Evolutionary conservation across 2,329 filamentous ascomycete genomes (phyloP), one percentile per base, ranked within the genome.

Genomic region (Claviceps citrina): DNA sequence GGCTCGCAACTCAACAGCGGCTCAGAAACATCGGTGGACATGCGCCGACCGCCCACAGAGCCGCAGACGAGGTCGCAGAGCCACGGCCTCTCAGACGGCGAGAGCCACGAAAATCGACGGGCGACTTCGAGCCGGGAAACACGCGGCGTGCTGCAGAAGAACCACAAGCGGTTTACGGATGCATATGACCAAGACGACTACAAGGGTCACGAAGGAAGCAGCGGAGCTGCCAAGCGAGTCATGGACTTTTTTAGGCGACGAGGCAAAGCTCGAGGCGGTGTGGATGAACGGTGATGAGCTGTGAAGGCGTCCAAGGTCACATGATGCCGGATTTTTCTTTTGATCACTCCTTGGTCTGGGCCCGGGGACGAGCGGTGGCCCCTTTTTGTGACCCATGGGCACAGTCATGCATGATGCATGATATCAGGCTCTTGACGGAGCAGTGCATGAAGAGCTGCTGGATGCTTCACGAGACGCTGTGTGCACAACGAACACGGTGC

Each of bases 221-320:
- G 79, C 47, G 84, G 84, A 42, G 83, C 86, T 3, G 86, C 87
- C 12, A 81, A 87, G 57, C 78, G 85, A 55, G 91, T 98, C 30
- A 96, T 98, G 87, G 89, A 98, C 63, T 94, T 96, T 61, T 98
- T 98, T 68, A 73, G 91, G 51, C 73, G 87, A 58, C 75, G 87
- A 56, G 84, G 83, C 41, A 85, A 81, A 63, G 84, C 79, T 50
- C 70, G 81, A 54, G 73, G 70, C 41, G 73, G 70, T 42, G 70
- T 70, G 28, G 71, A 76, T 44, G 62, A 68, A 51, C 67, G 69
- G 64, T 40, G 16, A 42, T 36, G 40, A 35, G 15, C 22, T 19
- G 40, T 9, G 20, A 33, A 18, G 22, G 22, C 22, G 5, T 24
- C 22, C 5, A 24, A 24, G 22, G 5, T 24, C 22, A 24, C 22